Conservation (phyloP, 495 filamentous ascomycete species). For the Lasiosphaeris hirsuta region DNA sequence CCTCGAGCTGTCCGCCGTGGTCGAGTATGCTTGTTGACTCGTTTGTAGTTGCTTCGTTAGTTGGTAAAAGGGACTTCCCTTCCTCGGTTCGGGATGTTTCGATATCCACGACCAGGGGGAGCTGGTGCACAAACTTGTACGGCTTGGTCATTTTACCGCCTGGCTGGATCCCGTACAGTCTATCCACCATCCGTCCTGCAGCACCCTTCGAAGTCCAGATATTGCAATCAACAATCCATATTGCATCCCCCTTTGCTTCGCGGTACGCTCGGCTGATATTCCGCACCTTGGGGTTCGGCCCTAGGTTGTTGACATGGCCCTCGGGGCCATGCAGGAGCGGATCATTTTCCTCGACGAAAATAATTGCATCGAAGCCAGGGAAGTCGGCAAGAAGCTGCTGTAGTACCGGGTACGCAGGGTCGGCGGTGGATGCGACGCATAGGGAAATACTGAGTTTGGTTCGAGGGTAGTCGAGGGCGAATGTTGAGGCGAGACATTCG, state of each 20-base stretch:
- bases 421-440: conserved; percentile 72
- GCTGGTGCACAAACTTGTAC: conserved; percentile 94
- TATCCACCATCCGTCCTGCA: conserved; percentile 80
- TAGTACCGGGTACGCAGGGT: conserved; percentile 76
- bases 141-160: conserved; percentile 45
- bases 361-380: conserved; percentile 64
- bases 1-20: conserved; percentile 82
- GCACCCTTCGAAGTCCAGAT: conserved; percentile 84
- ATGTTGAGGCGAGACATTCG: conserved; percentile 88
- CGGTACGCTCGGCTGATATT: conserved; percentile 94
- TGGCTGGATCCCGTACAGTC: conserved; percentile 64
- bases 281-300: conserved; percentile 96
- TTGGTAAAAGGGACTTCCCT: conserved; percentile 16
- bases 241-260: conserved; percentile 86
- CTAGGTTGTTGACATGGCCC: conserved; percentile 58
- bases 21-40: conserved; percentile 17
- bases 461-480: conserved; percentile 75
- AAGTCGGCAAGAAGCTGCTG: conserved; percentile 68
- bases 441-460: conserved; percentile 77
- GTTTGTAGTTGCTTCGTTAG: not conserved
- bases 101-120: conserved; percentile 81
- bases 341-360: conserved; percentile 89
- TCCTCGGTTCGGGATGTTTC: conserved; percentile 35
- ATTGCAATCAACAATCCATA: conserved; percentile 97
- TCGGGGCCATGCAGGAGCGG: conserved; percentile 58